A percentile compares a stretch with the other conserved stretches of the same genome.
Evolutionary conservation across 495 filamentous ascomycete genomes (phyloP).

Genomic region (Trichoderma virens): DNA sequence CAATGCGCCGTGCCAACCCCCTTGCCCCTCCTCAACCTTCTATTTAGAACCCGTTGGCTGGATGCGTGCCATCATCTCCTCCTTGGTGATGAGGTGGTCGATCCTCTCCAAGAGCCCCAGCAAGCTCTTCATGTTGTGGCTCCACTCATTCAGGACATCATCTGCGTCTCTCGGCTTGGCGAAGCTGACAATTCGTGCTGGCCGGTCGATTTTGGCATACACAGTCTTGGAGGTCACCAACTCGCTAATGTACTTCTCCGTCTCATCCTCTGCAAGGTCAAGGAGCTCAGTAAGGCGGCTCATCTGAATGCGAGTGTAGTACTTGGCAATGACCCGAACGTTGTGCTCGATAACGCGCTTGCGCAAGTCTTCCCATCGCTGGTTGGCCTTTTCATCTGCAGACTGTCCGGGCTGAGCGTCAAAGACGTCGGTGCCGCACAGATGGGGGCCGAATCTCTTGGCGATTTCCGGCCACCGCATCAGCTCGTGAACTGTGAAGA

Average conservation of each 20-base stretch:
- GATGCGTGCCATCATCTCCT: slow-evolving; percentile 99
- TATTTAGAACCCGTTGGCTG: slow-evolving; percentile 50
- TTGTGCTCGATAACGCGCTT: slow-evolving; percentile 99
- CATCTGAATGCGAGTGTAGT: slow-evolving; percentile 96
- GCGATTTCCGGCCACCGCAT: slow-evolving; percentile 97
- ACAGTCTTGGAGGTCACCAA: slow-evolving; percentile 94
- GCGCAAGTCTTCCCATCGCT: slow-evolving; percentile 85
- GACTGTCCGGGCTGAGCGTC: slow-evolving; percentile 47
- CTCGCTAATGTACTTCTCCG: slow-evolving; percentile 94
- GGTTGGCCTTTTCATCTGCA: slow-evolving; percentile 65
- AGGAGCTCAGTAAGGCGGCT: slow-evolving; percentile 79
- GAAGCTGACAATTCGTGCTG: slow-evolving; percentile 84
- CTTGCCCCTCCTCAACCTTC: slow-evolving; percentile 14
- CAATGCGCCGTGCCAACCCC: background rate
- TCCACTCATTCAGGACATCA: slow-evolving; percentile 97
- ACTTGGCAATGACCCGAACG: slow-evolving; percentile 92
- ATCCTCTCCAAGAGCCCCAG: slow-evolving; percentile 87
- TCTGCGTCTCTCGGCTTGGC: slow-evolving; percentile 92
- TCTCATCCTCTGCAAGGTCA: slow-evolving; percentile 89
- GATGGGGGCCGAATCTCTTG: slow-evolving; percentile 75
- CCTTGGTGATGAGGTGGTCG: slow-evolving; percentile 98
- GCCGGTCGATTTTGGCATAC: slow-evolving; percentile 94
- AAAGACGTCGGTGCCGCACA: slow-evolving; percentile 91
- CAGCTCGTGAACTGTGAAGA: slow-evolving; percentile 90
- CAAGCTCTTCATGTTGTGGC: slow-evolving; percentile 95